Percentiles rank a stretch among this genome's conserved stretches.
These are phyloP conservation scores for Nitzschia putrida DNA, from an alignment of 108 stramenopile genomes.

Conservation along the genomic window DNA sequence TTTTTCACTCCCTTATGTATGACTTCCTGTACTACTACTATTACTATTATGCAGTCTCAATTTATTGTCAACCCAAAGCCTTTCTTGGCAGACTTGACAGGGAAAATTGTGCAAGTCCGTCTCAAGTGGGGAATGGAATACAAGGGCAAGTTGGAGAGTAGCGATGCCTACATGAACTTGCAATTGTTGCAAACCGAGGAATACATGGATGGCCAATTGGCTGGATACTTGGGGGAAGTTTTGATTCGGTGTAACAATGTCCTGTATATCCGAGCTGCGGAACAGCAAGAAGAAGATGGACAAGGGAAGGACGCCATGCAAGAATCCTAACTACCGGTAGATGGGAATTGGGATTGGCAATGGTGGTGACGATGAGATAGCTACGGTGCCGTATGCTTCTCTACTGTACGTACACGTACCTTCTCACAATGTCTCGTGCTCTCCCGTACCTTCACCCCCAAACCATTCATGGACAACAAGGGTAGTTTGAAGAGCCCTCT, in stretches of 20 bases:
- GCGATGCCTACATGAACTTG: slow-evolving; percentile 98
- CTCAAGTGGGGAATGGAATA: slow-evolving; percentile 99
- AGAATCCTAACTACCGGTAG: slow-evolving; percentile 1
- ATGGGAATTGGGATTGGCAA: not conserved
- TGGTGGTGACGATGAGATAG: not conserved
- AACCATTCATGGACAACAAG: too few species aligned
- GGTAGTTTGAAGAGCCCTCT: too few species aligned
- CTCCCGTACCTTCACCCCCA: too few species aligned
- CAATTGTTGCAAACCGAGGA: slow-evolving; percentile 91
- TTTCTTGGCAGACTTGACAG: slow-evolving; percentile 92
- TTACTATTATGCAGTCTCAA: slow-evolving; percentile 57
- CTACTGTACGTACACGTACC: too few species aligned
- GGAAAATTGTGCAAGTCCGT: slow-evolving; percentile 91
- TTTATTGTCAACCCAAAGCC: slow-evolving; percentile 98
- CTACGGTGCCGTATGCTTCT: too few species aligned
- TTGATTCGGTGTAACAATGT: slow-evolving; percentile 99
- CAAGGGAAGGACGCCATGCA: slow-evolving; percentile 18
- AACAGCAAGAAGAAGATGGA: slow-evolving; percentile 31
- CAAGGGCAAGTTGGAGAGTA: slow-evolving; percentile 86
- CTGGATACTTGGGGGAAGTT: slow-evolving; percentile 94
- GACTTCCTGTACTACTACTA: not conserved
- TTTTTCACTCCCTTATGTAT: too few species aligned
- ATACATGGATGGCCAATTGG: slow-evolving; percentile 93
- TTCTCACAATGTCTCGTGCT: too few species aligned
- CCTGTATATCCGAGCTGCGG: slow-evolving; percentile 88